Evolutionary conservation across 148 eudicot species (phyloP), one percentile per base, ranked within the genome.

Genomic region (Vaccinium vitisidaea): DNA sequence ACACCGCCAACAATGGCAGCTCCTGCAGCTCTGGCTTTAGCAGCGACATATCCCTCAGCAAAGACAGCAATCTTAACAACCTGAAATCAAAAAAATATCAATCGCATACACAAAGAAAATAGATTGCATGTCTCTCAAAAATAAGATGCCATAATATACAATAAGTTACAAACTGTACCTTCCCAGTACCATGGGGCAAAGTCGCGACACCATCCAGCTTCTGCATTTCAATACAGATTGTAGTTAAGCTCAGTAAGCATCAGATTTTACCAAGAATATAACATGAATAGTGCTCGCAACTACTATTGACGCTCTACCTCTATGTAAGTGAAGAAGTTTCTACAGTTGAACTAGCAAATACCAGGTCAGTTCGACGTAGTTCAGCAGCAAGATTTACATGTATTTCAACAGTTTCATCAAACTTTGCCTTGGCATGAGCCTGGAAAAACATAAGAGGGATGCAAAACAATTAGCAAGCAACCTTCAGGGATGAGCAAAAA

Each of bases 21-120:
- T 80, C 99, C 99, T 58, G 98, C 98, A 65, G 93, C 97, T 90
- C 94, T 90, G 84, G 99, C 99, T 85, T 96, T 96, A 80, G 94
- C 99, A 74, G 99, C 98, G 79, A 90, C 95, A 88, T 93, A 89
- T 73, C 98, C 99, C 74, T 96, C 99, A 74, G 99, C 98, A 91
- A 96, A 96, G 25, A 96, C 99, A 85, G 98, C 99, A 63, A 96
- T 93, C 85, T 90, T 90, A 71, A 91, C 92, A 92, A 87, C 83
- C 98, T 96, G 86, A 58, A 39, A 21, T 25, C 11, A 78, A 15
- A 59, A 25, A 43, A 82, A 46, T 43, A 84, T 25, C 15, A 58
- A 58, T 70, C 83, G 53, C 39, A 77, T 18, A 25, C 12, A 32
- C 30, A 54, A 54, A 67, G 18, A 50, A 56, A 58, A 13, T 76